Percentiles rank a stretch among this genome's conserved stretches.
These are phyloP conservation scores for Alternaria tenuissima DNA, from an alignment of 2,329 filamentous ascomycete species.

Conservation along the genomic window DNA sequence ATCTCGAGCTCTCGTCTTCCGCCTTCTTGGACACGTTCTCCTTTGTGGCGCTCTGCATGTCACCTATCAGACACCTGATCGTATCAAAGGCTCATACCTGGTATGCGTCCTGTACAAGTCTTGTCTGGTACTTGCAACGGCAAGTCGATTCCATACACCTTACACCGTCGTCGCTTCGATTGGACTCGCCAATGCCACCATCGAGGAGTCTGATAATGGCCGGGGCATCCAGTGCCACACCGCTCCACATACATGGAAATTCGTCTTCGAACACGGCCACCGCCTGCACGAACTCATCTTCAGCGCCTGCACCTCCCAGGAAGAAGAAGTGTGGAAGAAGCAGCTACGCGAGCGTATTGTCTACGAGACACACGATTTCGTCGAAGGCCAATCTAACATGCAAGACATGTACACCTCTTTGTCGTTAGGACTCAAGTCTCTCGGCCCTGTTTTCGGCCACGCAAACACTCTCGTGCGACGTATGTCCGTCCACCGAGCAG, in stretches of 20 bases:
- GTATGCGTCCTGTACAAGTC: slow-evolving; percentile 84
- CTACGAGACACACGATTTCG: slow-evolving; percentile 60
- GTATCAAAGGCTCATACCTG: slow-evolving; percentile 80
- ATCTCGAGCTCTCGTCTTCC: slow-evolving; percentile 63
- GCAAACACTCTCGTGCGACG: slow-evolving; percentile 70
- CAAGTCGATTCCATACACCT: slow-evolving; percentile 68
- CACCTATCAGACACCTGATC: slow-evolving; percentile 76
- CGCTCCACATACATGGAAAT: slow-evolving; percentile 88
- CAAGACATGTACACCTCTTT: slow-evolving; percentile 69
- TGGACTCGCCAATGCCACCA: slow-evolving; percentile 67
- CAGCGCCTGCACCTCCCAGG: slow-evolving; percentile 81
- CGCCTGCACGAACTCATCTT: slow-evolving; percentile 85
- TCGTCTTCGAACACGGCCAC: slow-evolving; percentile 80
- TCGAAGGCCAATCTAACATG: slow-evolving; percentile 57
- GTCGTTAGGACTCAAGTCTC: slow-evolving; percentile 73
- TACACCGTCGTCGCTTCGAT: slow-evolving; percentile 82
- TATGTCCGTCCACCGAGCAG: slow-evolving; percentile 80
- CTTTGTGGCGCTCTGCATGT: slow-evolving; percentile 85
- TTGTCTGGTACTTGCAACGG: slow-evolving; percentile 77
- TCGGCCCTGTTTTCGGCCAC: slow-evolving; percentile 79
- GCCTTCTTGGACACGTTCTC: slow-evolving; percentile 79
- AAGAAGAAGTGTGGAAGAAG: slow-evolving; percentile 81
- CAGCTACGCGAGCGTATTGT: slow-evolving; percentile 66
- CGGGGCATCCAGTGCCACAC: slow-evolving; percentile 86
- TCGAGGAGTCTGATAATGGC: slow-evolving; percentile 79